Conservation (phyloP, 768 basidiomycete genomes). For the Tulasnella sp. region DNA sequence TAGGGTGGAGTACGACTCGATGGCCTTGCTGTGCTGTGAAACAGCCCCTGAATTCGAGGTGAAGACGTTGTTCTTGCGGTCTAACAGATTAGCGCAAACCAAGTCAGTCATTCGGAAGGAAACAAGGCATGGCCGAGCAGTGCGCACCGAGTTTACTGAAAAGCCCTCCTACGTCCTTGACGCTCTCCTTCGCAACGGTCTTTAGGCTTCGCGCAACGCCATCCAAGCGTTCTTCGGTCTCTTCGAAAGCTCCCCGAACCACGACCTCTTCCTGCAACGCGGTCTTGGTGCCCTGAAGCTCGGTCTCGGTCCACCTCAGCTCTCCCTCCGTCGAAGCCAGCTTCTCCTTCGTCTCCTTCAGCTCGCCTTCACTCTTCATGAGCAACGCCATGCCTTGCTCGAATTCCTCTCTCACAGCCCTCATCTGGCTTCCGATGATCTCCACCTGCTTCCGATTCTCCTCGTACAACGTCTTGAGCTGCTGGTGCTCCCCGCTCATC, state of each 20-base stretch:
- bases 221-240: constrained; percentile 71
- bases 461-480: constrained; percentile 72
- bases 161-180: constrained; percentile 70
- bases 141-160: constrained; percentile 82
- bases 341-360: constrained; percentile 62
- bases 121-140: constrained; percentile 33
- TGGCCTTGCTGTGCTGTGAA: constrained; percentile 60
- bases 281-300: constrained; percentile 60
- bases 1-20: constrained; percentile 57
- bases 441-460: constrained; percentile 84
- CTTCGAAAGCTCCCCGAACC: constrained; percentile 70
- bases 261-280: constrained; percentile 79
- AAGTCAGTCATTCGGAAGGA: neutral
- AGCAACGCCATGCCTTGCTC: constrained; percentile 84
- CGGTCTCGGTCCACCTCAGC: constrained; percentile 58
- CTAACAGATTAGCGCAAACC: constrained; percentile 48
- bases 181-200: constrained; percentile 63
- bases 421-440: constrained; percentile 80
- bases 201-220: constrained; percentile 72
- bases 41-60: constrained; percentile 69
- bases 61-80: constrained; percentile 70
- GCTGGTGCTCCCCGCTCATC: constrained; percentile 74
- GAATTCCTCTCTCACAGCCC: constrained; percentile 82
- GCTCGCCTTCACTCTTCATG: constrained; percentile 73
- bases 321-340: constrained; percentile 56